Conservation (phyloP, 2,329 filamentous ascomycete genomes). For the Fusarium solani-melongenae region DNA sequence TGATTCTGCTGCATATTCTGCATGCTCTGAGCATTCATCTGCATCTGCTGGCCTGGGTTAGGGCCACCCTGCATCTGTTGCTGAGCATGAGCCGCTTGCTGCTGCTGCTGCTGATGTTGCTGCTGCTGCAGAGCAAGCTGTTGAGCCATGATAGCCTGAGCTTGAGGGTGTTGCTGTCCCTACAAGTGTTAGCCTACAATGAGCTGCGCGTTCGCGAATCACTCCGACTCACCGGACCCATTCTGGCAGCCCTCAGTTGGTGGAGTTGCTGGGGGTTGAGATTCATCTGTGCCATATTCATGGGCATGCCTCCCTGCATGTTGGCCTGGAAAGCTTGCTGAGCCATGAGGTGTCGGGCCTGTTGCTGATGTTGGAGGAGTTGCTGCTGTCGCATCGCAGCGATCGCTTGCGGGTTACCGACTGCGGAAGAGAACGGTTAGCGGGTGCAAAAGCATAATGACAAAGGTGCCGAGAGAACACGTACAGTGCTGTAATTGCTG, state of each 20-base stretch:
- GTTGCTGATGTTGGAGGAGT: constrained; percentile 65
- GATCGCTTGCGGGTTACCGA: constrained; percentile 52
- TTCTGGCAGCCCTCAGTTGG: constrained; percentile 57
- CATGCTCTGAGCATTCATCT: constrained; percentile 61
- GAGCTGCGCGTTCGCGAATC: background rate
- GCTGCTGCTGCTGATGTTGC: constrained; percentile 46
- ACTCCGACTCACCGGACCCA: constrained; percentile 54
- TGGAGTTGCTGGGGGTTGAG: constrained; percentile 64
- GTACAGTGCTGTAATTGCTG: constrained; percentile 54
- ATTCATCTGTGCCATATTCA: constrained; percentile 63
- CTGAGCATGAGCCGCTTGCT: constrained; percentile 51
- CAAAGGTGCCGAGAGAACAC: constrained; percentile 12
- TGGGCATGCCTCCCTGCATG: constrained; percentile 64
- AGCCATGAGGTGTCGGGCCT: constrained; percentile 63
- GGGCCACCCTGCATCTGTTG: constrained; percentile 55
- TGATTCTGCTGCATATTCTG: constrained; percentile 57
- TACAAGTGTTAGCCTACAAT: constrained; percentile 32
- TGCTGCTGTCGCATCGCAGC: constrained; percentile 65
- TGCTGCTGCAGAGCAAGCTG: constrained; percentile 53
- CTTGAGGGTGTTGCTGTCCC: constrained; percentile 45
- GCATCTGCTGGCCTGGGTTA: constrained; percentile 59
- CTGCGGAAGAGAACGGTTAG: constrained; percentile 39
- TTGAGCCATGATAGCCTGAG: constrained; percentile 55
- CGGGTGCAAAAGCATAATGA: constrained; percentile 3
- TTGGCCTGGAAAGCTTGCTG: constrained; percentile 66